A percentile compares a stretch with the other conserved stretches of the same genome.
Conservation (phyloP, 1,139 yeast species). For the Zygosaccharomyces sapae region DNA sequence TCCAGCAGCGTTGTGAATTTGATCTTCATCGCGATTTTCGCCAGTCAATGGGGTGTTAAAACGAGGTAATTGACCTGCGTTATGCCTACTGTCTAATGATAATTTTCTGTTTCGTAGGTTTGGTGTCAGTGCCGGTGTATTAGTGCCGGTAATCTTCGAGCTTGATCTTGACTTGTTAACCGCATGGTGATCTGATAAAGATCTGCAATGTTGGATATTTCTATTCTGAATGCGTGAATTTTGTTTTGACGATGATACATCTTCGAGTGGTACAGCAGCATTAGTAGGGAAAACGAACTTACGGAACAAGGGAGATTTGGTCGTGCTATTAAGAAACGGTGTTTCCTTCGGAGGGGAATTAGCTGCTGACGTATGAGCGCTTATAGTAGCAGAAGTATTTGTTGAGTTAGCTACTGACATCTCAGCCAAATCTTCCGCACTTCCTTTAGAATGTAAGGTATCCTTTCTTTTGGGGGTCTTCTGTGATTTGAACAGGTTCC, state of each 20-base stretch:
- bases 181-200: constrained; percentile 12
- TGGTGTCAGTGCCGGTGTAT: background rate
- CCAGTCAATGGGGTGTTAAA: constrained; percentile 9
- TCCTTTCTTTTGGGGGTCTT: constrained; percentile 14
- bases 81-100: constrained; percentile 14
- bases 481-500: constrained; percentile 33
- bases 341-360: constrained; percentile 8
- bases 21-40: constrained; percentile 2
- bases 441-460: constrained; percentile 5
- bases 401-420: background rate
- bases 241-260: constrained; percentile 6
- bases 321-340: background rate
- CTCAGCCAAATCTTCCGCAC: constrained; percentile 7
- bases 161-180: background rate
- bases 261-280: constrained; percentile 10
- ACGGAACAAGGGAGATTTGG: constrained; percentile 4
- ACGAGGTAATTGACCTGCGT: constrained; percentile 7
- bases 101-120: constrained; percentile 6
- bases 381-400: background rate
- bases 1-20: constrained; percentile 4
- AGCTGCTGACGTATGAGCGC: constrained; percentile 7
- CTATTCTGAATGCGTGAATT: background rate
- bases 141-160: background rate
- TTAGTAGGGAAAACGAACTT: constrained; percentile 13
- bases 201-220: constrained; percentile 11